Percentiles rank a stretch among this genome's conserved stretches.
Conservation (phyloP, 495 filamentous ascomycete species). For the Hypoxylon fuscum region DNA sequence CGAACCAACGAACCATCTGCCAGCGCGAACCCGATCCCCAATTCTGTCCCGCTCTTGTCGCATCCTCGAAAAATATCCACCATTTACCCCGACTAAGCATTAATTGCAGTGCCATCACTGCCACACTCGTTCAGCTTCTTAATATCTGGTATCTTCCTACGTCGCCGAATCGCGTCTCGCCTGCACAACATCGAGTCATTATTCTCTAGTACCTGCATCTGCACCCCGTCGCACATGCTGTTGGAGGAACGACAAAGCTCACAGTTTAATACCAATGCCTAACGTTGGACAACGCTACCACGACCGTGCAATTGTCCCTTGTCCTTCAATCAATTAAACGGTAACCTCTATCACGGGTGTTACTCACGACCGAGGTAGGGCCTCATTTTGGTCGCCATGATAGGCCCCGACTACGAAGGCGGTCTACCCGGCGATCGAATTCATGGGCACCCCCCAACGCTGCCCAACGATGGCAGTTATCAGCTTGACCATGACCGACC, state of each 20-base stretch:
- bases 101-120: conserved; percentile 28
- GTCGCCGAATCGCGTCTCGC: conserved; percentile 12
- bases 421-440: conserved; percentile 45
- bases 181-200: conserved; percentile 21
- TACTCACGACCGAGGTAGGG: conserved; percentile 24
- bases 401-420: conserved; percentile 48
- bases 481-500: conserved; percentile 49
- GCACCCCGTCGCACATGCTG: conserved; percentile 37
- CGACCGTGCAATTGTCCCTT: conserved; percentile 28
- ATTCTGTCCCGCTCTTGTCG: conserved; percentile 30
- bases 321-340: conserved; percentile 32
- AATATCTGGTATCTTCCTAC: conserved; percentile 28
- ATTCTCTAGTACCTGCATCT: conserved; percentile 34
- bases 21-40: conserved; percentile 26
- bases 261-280: conserved; percentile 43
- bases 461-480: conserved; percentile 39
- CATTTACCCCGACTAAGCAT: conserved; percentile 23
- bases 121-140: conserved; percentile 35
- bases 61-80: conserved; percentile 38
- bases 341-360: conserved; percentile 8
- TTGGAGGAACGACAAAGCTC: conserved; percentile 29
- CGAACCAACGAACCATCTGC: conserved; percentile 7
- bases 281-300: conserved; percentile 43
- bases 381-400: conserved; percentile 44
- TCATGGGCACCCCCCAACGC: conserved; percentile 43